phyloP scores from a whole-genome alignment of 495 filamentous ascomycete genomes.

The Parmelia sp. region DNA sequence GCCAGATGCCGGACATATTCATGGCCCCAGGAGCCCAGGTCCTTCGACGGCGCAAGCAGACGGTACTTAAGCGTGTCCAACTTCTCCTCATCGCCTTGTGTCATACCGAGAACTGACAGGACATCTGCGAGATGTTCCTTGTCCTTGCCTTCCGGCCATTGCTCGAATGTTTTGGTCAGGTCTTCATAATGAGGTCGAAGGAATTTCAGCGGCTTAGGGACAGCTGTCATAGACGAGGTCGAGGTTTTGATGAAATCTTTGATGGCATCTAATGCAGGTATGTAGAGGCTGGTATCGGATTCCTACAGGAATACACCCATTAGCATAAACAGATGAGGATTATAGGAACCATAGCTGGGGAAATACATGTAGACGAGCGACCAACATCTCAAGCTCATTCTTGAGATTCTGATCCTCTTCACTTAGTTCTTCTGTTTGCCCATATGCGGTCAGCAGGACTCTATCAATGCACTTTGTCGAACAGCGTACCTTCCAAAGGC shows the following conservation, averaged over 20 bases:
- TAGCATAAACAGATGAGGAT: not conserved
- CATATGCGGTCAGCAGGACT: slow-evolving; percentile 18
- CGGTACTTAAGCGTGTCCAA: slow-evolving; percentile 94
- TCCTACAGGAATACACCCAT: slow-evolving; percentile 50
- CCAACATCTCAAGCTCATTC: slow-evolving; percentile 96
- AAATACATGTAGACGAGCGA: slow-evolving; percentile 81
- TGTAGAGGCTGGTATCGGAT: slow-evolving; percentile 79
- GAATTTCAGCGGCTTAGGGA: slow-evolving; percentile 97
- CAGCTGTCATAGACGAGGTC: slow-evolving; percentile 97
- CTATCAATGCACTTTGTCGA: not conserved
- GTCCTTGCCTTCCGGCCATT: slow-evolving; percentile 75
- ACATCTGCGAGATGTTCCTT: slow-evolving; percentile 92
- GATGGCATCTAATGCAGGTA: slow-evolving; percentile 86
- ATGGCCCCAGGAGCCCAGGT: slow-evolving; percentile 96
- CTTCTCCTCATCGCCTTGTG: slow-evolving; percentile 92
- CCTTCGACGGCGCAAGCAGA: slow-evolving; percentile 78
- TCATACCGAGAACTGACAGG: slow-evolving; percentile 97
- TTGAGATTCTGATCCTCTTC: slow-evolving; percentile 98
- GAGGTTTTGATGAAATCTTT: slow-evolving; percentile 97
- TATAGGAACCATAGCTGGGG: not conserved
- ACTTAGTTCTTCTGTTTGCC: slow-evolving; percentile 73
- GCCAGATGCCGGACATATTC: slow-evolving; percentile 97
- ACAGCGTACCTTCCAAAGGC: slow-evolving; percentile 48
- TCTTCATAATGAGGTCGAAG: slow-evolving; percentile 90
- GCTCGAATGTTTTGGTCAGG: slow-evolving; percentile 76